Conservation (phyloP, 192 early-diverging fungal species). For the Coemansia furcata region DNA sequence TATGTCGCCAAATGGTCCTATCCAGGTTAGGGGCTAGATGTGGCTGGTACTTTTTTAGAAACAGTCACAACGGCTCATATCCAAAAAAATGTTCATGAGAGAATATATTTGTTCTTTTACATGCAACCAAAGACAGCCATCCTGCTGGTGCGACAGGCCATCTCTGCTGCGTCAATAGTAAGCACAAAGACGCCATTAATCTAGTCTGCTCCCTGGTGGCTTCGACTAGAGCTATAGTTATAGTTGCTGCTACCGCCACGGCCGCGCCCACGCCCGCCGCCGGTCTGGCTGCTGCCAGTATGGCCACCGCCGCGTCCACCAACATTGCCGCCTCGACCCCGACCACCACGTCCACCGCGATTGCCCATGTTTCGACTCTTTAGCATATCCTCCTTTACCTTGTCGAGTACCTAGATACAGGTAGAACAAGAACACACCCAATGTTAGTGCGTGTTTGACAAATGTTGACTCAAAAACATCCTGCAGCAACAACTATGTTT, state of each 20-base stretch:
- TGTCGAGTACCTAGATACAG: conserved; percentile 71
- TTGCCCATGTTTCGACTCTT: conserved; percentile 54
- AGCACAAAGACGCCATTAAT: neutral
- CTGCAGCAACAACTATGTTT: neutral
- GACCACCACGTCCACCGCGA: conserved; percentile 53
- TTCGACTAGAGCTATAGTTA: conserved; percentile 10
- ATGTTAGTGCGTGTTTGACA: neutral
- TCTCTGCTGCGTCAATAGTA: conserved; percentile 3
- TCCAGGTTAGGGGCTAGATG: neutral
- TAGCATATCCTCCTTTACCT: conserved; percentile 80
- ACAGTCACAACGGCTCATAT: no score
- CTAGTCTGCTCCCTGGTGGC: conserved; percentile 20
- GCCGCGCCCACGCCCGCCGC: conserved; percentile 51
- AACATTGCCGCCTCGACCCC: conserved; percentile 52
- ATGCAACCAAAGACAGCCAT: conserved; percentile 4
- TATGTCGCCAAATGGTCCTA: neutral
- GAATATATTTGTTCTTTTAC: conserved; percentile 8
- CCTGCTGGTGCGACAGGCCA: neutral
- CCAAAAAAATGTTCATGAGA: neutral
- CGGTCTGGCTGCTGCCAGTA: neutral
- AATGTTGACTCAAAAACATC: neutral
- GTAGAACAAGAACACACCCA: neutral
- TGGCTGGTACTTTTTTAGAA: neutral
- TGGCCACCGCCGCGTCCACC: conserved; percentile 32
- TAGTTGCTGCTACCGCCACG: conserved; percentile 22